Percentiles rank a stretch among this genome's conserved stretches.
Conservation (phyloP, 306 rosid genomes). For the Malus sylvestris region DNA sequence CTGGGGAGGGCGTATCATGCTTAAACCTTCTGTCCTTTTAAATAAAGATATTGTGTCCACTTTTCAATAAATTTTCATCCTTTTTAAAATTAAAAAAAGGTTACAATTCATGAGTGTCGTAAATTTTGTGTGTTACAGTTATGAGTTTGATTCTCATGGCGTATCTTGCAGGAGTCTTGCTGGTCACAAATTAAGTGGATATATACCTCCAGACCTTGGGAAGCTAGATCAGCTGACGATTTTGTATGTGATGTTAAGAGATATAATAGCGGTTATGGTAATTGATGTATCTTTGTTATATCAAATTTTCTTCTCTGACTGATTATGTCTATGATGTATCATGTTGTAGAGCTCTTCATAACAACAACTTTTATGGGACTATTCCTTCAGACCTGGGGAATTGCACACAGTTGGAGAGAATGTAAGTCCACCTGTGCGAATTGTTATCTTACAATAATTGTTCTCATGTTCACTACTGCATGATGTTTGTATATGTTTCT, state of each 20-base stretch:
- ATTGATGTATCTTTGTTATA: constrained; percentile 7
- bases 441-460: constrained; percentile 2
- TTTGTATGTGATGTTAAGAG: constrained; percentile 55
- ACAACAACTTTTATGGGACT: constrained; percentile 76
- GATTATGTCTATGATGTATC: constrained; percentile 23
- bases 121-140: constrained; percentile 1
- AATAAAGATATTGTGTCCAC: background rate
- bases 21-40: background rate
- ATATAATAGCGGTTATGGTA: background rate
- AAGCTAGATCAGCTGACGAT: constrained; percentile 68
- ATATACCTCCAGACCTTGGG: constrained; percentile 75
- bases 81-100: background rate
- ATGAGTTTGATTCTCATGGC: constrained; percentile 28
- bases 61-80: background rate
- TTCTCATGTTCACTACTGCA: constrained; percentile 6
- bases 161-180: constrained; percentile 61
- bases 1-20: background rate
- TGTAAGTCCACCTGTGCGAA: constrained; percentile 45
- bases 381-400: constrained; percentile 94
- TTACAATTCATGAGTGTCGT: background rate
- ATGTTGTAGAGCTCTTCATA: constrained; percentile 62
- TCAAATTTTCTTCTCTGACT: constrained; percentile 7
- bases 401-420: constrained; percentile 62
- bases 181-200: constrained; percentile 70
- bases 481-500: background rate